phyloP scores from a whole-genome alignment of 2,329 filamentous ascomycete species.

The Orbilia brochopaga region DNA sequence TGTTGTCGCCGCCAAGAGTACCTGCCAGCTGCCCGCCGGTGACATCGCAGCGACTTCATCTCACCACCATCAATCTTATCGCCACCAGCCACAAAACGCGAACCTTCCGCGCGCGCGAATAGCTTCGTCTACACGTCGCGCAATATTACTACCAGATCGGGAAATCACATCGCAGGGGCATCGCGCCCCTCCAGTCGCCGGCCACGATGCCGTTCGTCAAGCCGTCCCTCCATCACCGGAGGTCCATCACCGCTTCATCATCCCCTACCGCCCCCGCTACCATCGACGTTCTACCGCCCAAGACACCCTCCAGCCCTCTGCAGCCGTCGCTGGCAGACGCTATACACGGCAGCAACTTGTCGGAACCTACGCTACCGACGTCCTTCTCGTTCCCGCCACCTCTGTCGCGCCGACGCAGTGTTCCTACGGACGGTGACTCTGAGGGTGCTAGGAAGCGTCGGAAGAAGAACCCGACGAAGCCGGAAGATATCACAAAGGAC shows the following conservation, averaged over 20 bases:
- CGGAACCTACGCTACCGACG: slow-evolving; percentile 31
- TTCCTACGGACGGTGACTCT: slow-evolving; percentile 17
- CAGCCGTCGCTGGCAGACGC: slow-evolving; percentile 13
- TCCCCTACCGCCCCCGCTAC: slow-evolving; percentile 11
- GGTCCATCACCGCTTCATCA: slow-evolving; percentile 32
- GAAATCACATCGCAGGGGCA: slow-evolving; percentile 32
- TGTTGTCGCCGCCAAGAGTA: slow-evolving; percentile 34
- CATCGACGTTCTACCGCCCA: slow-evolving; percentile 7
- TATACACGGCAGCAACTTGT: background rate
- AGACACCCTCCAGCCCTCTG: slow-evolving; percentile 30
- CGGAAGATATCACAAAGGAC: slow-evolving; percentile 38
- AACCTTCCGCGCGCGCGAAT: slow-evolving; percentile 40
- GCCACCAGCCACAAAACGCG: slow-evolving; percentile 43
- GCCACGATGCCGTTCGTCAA: slow-evolving; percentile 43
- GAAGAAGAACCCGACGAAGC: slow-evolving; percentile 20
- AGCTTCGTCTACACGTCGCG: slow-evolving; percentile 24
- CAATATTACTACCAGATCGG: slow-evolving; percentile 29
- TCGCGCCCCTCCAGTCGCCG: slow-evolving; percentile 7
- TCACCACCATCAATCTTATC: slow-evolving; percentile 30
- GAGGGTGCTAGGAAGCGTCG: slow-evolving; percentile 42
- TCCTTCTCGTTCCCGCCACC: slow-evolving; percentile 22
- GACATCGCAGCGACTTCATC: slow-evolving; percentile 33
- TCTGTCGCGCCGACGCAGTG: slow-evolving; percentile 28
- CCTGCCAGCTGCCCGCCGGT: slow-evolving; percentile 29
- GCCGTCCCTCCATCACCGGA: slow-evolving; percentile 44